Conservation (phyloP, 2,329 filamentous ascomycete genomes). For the Verticillium albo-atrum region DNA sequence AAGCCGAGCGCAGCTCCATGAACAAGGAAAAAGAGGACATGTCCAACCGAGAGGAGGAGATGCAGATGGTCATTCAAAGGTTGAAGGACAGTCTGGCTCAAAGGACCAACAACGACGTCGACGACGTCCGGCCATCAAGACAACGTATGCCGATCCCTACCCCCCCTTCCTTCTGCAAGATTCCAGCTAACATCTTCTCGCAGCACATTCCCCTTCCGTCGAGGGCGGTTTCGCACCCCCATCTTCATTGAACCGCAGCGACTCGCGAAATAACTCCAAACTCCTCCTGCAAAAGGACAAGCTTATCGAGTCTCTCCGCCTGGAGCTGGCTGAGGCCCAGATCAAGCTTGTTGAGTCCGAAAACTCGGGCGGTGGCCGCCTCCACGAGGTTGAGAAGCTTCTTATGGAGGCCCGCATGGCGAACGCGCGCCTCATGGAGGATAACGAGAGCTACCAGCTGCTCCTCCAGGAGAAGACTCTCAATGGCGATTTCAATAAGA, state of each 20-base stretch:
- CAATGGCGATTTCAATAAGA: conserved; percentile 85
- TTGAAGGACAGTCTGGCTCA: conserved; percentile 86
- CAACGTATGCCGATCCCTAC: conserved; percentile 40
- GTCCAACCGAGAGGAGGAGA: conserved; percentile 77
- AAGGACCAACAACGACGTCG: conserved; percentile 48
- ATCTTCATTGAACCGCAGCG: conserved; percentile 77
- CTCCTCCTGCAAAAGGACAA: conserved; percentile 93
- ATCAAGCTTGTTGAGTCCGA: conserved; percentile 94
- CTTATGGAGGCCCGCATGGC: conserved; percentile 92
- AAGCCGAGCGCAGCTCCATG: conserved; percentile 81
- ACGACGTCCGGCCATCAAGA: conserved; percentile 54
- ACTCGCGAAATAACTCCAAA: conserved; percentile 85
- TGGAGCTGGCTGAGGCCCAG: conserved; percentile 91
- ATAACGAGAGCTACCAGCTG: conserved; percentile 97
- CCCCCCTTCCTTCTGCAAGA: neutral
- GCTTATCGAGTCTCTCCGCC: conserved; percentile 83
- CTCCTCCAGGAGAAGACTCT: conserved; percentile 92
- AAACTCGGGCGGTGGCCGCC: conserved; percentile 81
- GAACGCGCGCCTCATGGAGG: conserved; percentile 94
- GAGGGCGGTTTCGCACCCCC: conserved; percentile 83
- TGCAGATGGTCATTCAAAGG: conserved; percentile 84
- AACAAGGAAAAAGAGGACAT: conserved; percentile 91
- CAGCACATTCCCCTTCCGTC: conserved; percentile 57
- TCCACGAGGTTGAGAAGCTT: conserved; percentile 86
- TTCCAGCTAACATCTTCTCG: conserved; percentile 4